Percentiles rank a stretch among this genome's conserved stretches.
Evolutionary conservation across 225 moss, liverwort and hornwort species (phyloP).

Genomic region (Polytrichum commune): DNA sequence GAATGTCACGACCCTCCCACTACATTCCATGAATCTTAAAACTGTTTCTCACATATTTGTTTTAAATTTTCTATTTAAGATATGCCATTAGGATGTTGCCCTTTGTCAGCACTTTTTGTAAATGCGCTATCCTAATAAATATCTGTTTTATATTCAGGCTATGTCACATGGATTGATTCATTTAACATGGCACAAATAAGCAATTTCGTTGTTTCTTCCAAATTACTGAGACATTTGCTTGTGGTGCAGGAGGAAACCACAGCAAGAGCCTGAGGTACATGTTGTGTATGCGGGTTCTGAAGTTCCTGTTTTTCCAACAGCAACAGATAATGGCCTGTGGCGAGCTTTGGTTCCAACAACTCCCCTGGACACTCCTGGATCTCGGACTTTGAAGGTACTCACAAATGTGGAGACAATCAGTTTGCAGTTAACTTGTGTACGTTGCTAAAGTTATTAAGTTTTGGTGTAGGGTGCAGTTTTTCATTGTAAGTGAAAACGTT

Average conservation of each 20-base stretch:
- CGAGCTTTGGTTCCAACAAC: conserved; percentile 67
- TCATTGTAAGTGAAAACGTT: too few species aligned
- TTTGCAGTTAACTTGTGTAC: background rate
- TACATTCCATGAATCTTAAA: too few species aligned
- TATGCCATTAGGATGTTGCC: too few species aligned
- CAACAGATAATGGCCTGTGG: conserved; percentile 33
- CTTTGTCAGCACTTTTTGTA: too few species aligned
- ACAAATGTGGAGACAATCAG: background rate
- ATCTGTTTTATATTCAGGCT: too few species aligned
- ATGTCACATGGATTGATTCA: too few species aligned
- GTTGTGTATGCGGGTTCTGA: conserved; percentile 45
- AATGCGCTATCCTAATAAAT: too few species aligned
- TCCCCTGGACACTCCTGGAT: conserved; percentile 57
- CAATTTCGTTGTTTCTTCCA: too few species aligned
- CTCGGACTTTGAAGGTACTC: conserved; percentile 30
- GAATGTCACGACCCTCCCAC: background rate
- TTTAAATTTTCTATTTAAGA: too few species aligned
- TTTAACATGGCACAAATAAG: too few species aligned
- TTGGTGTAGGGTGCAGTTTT: too few species aligned
- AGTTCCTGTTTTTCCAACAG: conserved; percentile 46
- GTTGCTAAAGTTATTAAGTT: background rate
- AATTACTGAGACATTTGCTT: background rate
- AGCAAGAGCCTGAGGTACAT: conserved; percentile 25
- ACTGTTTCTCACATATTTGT: too few species aligned
- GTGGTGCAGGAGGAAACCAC: conserved; percentile 19